Conservation (phyloP, 1,139 yeast species). For the Taphrina flavorubra region DNA sequence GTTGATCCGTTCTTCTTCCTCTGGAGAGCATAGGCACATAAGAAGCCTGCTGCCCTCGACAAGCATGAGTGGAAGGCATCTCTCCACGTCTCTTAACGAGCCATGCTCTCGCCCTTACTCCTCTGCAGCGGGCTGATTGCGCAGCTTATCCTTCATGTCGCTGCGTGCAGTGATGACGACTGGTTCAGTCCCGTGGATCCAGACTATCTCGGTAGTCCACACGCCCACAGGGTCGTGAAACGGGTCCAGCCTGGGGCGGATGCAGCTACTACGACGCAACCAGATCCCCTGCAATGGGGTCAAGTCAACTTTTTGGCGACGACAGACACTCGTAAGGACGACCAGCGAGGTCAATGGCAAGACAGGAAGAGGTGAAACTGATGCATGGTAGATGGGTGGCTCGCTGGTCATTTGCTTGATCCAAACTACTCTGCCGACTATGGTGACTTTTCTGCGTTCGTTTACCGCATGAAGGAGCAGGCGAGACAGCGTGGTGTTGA, state of each 20-base stretch:
- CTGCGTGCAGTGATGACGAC: slow-evolving; percentile 6
- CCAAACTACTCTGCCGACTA: slow-evolving; percentile 79
- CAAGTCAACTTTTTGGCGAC: slow-evolving; percentile 84
- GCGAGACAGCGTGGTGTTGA: slow-evolving; percentile 63
- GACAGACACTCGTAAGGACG: slow-evolving; percentile 71
- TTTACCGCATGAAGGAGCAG: slow-evolving; percentile 57
- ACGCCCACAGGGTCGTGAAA: slow-evolving; percentile 7
- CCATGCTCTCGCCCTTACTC: too few species aligned
- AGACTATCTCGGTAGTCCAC: not conserved
- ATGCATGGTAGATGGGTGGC: slow-evolving; percentile 70
- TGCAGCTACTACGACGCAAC: slow-evolving; percentile 2
- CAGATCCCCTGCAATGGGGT: slow-evolving; percentile 28
- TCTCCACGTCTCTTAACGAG: not conserved
- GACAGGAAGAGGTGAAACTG: not conserved
- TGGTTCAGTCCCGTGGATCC: slow-evolving; percentile 7
- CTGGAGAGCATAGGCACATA: not conserved
- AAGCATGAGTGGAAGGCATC: not conserved
- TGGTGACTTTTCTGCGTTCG: slow-evolving; percentile 88
- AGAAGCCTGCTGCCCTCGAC: not conserved
- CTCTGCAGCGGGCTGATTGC: not conserved
- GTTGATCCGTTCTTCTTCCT: too few species aligned
- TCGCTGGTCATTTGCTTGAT: slow-evolving; percentile 83
- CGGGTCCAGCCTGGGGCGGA: slow-evolving; percentile 24
- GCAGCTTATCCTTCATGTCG: not conserved
- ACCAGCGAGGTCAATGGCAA: not conserved